phyloP scores from a whole-genome alignment of 2,329 filamentous ascomycete species.

The Fusarium sp. region DNA sequence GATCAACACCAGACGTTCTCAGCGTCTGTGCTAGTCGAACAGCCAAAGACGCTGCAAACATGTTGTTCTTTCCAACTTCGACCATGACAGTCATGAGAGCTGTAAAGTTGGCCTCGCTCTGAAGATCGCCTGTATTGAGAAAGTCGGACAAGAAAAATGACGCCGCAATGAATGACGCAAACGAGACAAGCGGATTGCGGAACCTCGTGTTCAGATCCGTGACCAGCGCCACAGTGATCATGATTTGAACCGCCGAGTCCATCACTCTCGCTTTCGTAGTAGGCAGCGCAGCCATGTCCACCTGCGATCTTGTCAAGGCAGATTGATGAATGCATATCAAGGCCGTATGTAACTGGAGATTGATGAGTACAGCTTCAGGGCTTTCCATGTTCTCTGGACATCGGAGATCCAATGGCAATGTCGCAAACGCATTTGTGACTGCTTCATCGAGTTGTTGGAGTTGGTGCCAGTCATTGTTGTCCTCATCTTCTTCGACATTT shows the following conservation, averaged over 20 bases:
- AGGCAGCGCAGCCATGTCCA: slow-evolving; percentile 3
- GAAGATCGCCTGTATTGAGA: not conserved
- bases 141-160: slow-evolving; percentile 25
- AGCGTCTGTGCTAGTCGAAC: slow-evolving; percentile 74
- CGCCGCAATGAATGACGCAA: slow-evolving; percentile 23
- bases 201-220: slow-evolving; percentile 10
- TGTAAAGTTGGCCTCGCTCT: slow-evolving; percentile 65
- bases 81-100: slow-evolving; percentile 60
- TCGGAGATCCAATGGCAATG: slow-evolving; percentile 3
- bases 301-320: slow-evolving; percentile 4
- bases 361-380: slow-evolving; percentile 24
- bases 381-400: slow-evolving; percentile 30
- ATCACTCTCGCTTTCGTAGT: slow-evolving; percentile 12
- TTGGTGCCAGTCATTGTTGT: slow-evolving; percentile 13
- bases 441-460: slow-evolving; percentile 15
- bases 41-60: slow-evolving; percentile 57
- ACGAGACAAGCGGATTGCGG: slow-evolving; percentile 21
- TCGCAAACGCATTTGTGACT: slow-evolving; percentile 22
- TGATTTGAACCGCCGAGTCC: slow-evolving; percentile 24
- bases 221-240: slow-evolving; percentile 29
- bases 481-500: slow-evolving; percentile 16
- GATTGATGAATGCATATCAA: slow-evolving; percentile 27
- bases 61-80: slow-evolving; percentile 61
- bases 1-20: slow-evolving; percentile 45
- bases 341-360: slow-evolving; percentile 24